Evolutionary conservation across 768 basidiomycete species (phyloP), one percentile per base, ranked within the genome.

Genomic region (Lentinula sp.): DNA sequence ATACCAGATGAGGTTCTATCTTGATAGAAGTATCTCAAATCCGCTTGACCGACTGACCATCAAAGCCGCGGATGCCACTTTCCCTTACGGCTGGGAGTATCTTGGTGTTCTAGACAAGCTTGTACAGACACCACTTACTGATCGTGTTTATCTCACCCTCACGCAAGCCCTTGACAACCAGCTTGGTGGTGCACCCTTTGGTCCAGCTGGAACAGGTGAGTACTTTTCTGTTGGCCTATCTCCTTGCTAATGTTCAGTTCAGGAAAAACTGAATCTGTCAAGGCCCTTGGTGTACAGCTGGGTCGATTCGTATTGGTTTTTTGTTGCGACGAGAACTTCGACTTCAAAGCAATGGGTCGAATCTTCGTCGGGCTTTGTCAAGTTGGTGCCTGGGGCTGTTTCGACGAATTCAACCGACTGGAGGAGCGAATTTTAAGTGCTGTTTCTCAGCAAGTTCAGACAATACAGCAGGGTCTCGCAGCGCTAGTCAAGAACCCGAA

Each of bases 251-350:
- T 57, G 48, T 15, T 48, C 8, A 37, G 18, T 40, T 51, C 66
- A 93, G 94, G 95, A 34, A 99, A 99, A 78, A 99, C 97, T 0
- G 97, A 99, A 74, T 98, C 97, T 1, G 97, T 99, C 70, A 99
- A 99, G 74, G 95, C 97, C 2, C 86, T 99, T 21, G 97, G 97
- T 54, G 93, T 98, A 2, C 95, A 97, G 68, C 85, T 99, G 5
- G 97, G 97, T 43, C 88, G 97, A 40, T 99, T 99, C 69, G 97
- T 99, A n/a, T 81, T 99, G 52, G 97, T 99, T n/a, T 99, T 99
- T 78, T 98, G 97, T 71, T 99, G 97, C 69, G 97, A 99, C 73
- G 97, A 99, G 73, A 97, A 93, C 0, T 98, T 99, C 74, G 97
- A 99, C 74, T 98, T 98, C 80, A 95, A 98, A 71, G 97, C 97